These are phyloP conservation scores for Moesziomyces antarcticus DNA, from an alignment of 1,284 basidiomycete genomes.

Conservation along the genomic window DNA sequence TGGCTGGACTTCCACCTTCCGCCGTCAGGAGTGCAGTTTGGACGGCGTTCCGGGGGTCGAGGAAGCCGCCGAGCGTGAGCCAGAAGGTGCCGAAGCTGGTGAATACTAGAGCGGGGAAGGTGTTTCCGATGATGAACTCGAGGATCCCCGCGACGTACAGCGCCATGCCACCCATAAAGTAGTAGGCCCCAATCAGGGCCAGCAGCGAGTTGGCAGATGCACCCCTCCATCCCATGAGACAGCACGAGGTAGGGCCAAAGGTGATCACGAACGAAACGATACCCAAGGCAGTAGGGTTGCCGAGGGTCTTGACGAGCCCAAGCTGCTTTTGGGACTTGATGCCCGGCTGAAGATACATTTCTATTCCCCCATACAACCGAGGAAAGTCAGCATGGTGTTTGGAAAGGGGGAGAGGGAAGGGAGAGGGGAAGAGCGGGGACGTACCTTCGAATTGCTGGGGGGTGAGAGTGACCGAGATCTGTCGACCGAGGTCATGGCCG, in stretches of 20 bases:
- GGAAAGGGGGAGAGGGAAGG: no score
- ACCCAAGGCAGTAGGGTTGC: conserved; percentile 51
- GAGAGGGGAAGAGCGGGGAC: neutral
- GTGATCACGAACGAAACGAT: conserved; percentile 56
- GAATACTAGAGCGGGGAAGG: conserved; percentile 54
- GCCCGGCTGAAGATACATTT: conserved; percentile 51
- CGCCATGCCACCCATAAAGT: conserved; percentile 42
- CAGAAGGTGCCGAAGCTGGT: conserved; percentile 52
- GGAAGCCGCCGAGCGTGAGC: conserved; percentile 34
- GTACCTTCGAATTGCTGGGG: conserved; percentile 48
- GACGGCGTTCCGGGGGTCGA: conserved; percentile 32
- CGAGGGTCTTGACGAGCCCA: conserved; percentile 50
- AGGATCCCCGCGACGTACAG: conserved; percentile 33
- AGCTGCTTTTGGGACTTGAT: conserved; percentile 30
- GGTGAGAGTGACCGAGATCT: conserved; percentile 54
- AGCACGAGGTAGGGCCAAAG: conserved; percentile 41
- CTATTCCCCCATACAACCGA: neutral
- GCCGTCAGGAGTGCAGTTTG: conserved; percentile 36
- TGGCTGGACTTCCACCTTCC: conserved; percentile 9
- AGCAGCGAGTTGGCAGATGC: conserved; percentile 40
- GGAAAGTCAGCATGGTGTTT: neutral
- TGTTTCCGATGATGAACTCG: conserved; percentile 55
- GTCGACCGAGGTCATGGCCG: conserved; percentile 45
- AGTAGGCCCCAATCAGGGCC: conserved; percentile 37
- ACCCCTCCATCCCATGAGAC: conserved; percentile 54